These are phyloP conservation scores for Entomophthora muscae DNA, from an alignment of 371 early-diverging fungal genomes.

Conservation along the genomic window DNA sequence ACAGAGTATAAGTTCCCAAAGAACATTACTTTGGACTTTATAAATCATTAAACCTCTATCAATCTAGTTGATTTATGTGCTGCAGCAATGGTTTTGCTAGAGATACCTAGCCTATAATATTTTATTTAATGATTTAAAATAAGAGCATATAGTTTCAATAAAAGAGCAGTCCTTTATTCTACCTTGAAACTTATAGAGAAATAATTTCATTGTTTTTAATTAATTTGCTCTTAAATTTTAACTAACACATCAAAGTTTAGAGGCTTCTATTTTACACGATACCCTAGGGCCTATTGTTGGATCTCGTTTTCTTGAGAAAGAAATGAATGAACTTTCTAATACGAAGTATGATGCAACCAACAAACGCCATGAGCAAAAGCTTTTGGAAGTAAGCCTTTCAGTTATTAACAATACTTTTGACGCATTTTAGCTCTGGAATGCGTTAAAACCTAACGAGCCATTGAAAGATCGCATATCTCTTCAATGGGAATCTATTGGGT, in stretches of 20 bases:
- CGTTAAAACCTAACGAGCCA: constrained; percentile 36
- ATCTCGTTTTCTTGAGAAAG: constrained; percentile 24
- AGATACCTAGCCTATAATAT: too few relatives aligned
- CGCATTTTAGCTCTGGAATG: neutral
- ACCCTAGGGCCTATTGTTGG: neutral
- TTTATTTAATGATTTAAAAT: too few relatives aligned
- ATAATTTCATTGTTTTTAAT: too few relatives aligned
- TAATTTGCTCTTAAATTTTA: too few relatives aligned
- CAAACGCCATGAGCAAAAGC: constrained; percentile 36
- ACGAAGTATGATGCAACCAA: constrained; percentile 47
- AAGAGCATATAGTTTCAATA: too few relatives aligned
- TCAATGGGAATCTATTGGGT: constrained; percentile 61
- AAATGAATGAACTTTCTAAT: constrained; percentile 37
- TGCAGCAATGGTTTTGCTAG: too few relatives aligned
- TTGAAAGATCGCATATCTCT: constrained; percentile 27
- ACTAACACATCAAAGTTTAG: neutral
- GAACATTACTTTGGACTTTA: too few relatives aligned
- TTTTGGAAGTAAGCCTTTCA: constrained; percentile 30
- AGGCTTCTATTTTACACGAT: neutral
- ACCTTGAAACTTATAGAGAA: too few relatives aligned
- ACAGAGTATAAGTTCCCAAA: too few relatives aligned
- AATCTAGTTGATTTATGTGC: too few relatives aligned
- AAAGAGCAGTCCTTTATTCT: too few relatives aligned
- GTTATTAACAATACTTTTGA: constrained; percentile 38
- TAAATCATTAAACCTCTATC: too few relatives aligned